These are phyloP conservation scores for Corylus americana DNA, from an alignment of 306 rosid genomes.

Conservation along the genomic window DNA sequence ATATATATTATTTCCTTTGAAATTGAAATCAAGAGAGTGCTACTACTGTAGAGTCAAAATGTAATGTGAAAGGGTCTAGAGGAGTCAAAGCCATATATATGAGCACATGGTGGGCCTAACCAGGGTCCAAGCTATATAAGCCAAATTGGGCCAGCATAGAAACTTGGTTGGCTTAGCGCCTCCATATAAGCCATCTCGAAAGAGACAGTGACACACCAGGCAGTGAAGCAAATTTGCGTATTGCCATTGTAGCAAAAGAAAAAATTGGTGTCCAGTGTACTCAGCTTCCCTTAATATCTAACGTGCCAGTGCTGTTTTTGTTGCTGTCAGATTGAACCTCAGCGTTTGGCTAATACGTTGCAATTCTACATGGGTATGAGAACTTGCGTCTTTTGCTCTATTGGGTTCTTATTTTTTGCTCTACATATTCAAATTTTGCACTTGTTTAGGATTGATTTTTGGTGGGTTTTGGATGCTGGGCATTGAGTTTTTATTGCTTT, in stretches of 20 bases:
- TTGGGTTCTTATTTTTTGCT: conserved; percentile 7
- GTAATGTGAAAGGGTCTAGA: neutral
- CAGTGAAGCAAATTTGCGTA: neutral
- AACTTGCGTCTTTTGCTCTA: conserved; percentile 2
- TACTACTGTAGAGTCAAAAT: neutral
- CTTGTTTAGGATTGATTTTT: conserved; percentile 8
- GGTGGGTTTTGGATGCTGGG: neutral
- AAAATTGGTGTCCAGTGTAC: neutral
- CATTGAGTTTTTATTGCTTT: neutral
- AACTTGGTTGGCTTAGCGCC: no score
- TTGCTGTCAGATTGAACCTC: neutral
- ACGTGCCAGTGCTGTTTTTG: neutral
- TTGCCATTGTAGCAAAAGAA: neutral
- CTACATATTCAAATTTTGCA: neutral
- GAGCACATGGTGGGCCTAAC: neutral
- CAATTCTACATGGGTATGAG: conserved; percentile 9
- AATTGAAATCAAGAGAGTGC: no score
- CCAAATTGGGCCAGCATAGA: neutral
- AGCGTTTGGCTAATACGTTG: conserved; percentile 25
- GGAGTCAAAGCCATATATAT: neutral
- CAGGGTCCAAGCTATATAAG: neutral
- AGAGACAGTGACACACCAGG: neutral
- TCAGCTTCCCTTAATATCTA: neutral
- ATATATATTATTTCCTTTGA: no score
- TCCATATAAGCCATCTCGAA: neutral